Conservation (phyloP, 768 basidiomycete species). For the Mycena indigotica region DNA sequence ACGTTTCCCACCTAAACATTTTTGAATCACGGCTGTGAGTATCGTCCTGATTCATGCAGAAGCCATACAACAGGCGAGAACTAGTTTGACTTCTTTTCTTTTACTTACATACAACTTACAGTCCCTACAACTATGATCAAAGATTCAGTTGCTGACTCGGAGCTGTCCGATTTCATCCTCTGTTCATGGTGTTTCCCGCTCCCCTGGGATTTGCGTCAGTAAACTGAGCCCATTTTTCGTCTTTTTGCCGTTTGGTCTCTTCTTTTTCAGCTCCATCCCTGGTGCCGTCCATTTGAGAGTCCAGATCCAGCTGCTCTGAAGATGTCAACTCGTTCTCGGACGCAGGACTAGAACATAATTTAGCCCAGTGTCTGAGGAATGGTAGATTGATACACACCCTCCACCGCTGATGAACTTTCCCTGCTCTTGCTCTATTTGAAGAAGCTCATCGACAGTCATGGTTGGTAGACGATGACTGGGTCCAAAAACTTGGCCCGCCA, state of each 20-base stretch:
- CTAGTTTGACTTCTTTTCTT: too few species aligned
- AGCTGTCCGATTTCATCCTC: too few species aligned
- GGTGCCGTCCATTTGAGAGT: constrained; percentile 86
- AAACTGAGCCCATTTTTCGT: constrained; percentile 90
- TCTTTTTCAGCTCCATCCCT: constrained; percentile 61
- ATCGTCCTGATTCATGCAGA: too few species aligned
- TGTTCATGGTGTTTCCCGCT: constrained; percentile 97
- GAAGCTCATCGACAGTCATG: constrained; percentile 94
- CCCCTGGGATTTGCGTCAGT: constrained; percentile 86
- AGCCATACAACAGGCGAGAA: too few species aligned
- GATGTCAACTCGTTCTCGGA: constrained; percentile 69
- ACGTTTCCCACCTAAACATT: too few species aligned
- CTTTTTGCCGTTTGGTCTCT: constrained; percentile 79
- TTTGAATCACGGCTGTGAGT: too few species aligned
- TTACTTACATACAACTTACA: too few species aligned
- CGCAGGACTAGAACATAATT: constrained; percentile 50
- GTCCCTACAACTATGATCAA: too few species aligned
- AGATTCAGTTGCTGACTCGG: too few species aligned
- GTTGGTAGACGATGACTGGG: constrained; percentile 85
- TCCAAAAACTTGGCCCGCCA: constrained; percentile 83
- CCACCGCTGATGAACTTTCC: constrained; percentile 89
- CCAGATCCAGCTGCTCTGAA: constrained; percentile 75
- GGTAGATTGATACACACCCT: constrained; percentile 58
- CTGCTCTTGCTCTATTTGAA: constrained; percentile 78
- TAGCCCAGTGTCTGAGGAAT: constrained; percentile 8